Base-by-base conservation (phyloP, 2,329 filamentous ascomycete species). In the Canariomyces notabilis region DNA sequence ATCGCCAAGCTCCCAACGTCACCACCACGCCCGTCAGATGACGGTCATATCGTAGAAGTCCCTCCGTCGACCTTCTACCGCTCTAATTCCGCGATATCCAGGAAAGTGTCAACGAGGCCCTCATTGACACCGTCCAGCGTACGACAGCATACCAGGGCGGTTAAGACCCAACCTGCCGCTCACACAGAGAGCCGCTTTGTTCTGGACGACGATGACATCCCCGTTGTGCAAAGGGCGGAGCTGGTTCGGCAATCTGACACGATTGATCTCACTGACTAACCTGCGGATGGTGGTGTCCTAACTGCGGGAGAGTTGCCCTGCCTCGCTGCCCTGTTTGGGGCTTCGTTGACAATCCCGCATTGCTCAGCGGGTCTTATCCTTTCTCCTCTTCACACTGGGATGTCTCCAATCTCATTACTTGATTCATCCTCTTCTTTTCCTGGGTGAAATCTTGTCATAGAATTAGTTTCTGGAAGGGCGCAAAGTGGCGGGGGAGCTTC, bases 231-330 rank as follows among this genome's bases (percentile, higher is more conserved):
- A 20, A 49, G 6, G 18, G 48, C 48, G 1, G 44, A 48, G 46
- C 9, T 55, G 38, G 43, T 55, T n/a, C 32, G 47, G 31, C 6
- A 37, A 5, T 15, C 37, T 16, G 45, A 43, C 3, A n/a, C 39
- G 9, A 52, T 54, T 33, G 52, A 54, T 20, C 42, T 52, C 1
- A 50, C 49, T 11, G 21, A 47, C 14, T 19, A 29, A 29, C 14
- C 7, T 9, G 4, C 9, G 26, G 14, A 29, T 12, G 3, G 26
- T 26, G 6, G 22, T 29, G 9, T 29, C 26, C 26, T 29, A n/a
- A n/a, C n/a, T n/a, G n/a, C n/a, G n/a, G n/a, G n/a, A n/a, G n/a
- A n/a, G n/a, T n/a, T n/a, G n/a, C n/a, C n/a, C n/a, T n/a, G n/a
- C n/a, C n/a, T n/a, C n/a, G n/a, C n/a, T n/a, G n/a, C n/a, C n/a